A percentile compares a stretch with the other conserved stretches of the same genome.
Evolutionary conservation across 2,329 filamentous ascomycete genomes (phyloP).

Genomic region (Colletotrichum destructivum): DNA sequence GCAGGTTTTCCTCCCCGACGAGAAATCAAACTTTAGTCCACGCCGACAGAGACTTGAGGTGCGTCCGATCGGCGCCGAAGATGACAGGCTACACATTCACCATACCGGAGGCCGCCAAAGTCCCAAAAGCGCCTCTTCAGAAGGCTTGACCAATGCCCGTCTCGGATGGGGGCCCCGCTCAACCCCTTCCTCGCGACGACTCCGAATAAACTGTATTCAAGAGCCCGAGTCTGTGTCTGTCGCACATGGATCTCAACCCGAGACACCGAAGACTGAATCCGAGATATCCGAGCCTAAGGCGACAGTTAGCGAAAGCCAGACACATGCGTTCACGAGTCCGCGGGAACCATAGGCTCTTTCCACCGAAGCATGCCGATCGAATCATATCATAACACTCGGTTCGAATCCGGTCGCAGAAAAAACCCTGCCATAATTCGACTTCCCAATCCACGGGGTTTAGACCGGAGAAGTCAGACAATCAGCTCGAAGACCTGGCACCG

Average conservation of each 20-base stretch:
- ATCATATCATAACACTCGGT: not conserved
- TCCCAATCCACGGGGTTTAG: too few relatives aligned
- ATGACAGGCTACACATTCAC: not conserved
- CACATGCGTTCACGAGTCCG: not conserved
- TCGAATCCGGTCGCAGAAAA: too few relatives aligned
- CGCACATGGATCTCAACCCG: too few relatives aligned
- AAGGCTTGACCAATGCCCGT: slow-evolving; percentile 15
- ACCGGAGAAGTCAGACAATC: too few relatives aligned
- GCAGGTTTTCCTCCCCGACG: not conserved
- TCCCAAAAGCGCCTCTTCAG: slow-evolving; percentile 9
- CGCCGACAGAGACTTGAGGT: not conserved
- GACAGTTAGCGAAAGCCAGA: not conserved
- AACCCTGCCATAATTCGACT: too few relatives aligned
- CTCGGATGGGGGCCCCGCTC: slow-evolving; percentile 5
- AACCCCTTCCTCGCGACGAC: not conserved
- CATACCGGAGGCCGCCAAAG: not conserved
- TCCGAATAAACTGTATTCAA: not conserved
- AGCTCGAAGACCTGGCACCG: too few relatives aligned
- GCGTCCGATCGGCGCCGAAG: not conserved
- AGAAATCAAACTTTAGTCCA: not conserved
- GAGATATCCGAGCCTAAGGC: not conserved
- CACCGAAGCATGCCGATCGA: not conserved
- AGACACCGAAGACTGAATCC: not conserved
- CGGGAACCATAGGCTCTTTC: not conserved
- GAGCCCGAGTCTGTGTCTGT: not conserved